Evolutionary conservation across 345 rosid genomes (phyloP), one percentile per base, ranked within the genome.

Genomic region (Balakata baccata): DNA sequence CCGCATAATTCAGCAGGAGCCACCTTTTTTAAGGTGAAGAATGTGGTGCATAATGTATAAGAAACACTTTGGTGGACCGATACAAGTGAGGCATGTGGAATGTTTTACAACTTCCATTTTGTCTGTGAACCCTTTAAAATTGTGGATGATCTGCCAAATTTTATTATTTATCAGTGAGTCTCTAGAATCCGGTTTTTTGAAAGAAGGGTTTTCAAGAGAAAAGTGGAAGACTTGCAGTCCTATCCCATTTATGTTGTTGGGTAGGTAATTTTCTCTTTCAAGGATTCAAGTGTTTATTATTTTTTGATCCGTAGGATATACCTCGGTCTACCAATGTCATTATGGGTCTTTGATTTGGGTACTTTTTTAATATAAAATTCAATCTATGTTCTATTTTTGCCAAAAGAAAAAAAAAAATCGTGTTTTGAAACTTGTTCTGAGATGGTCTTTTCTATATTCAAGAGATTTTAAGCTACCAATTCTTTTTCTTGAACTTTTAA

Each of bases 141-240:
- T 66, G 62, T 39, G 22, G 56, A 14, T 52, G 52, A 75, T 74
- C 72, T 45, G 20, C 75, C 69, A 20, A 41, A 64, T 68, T 71
- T 74, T 74, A 63, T 73, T 51, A 67, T 66, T 70, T 13, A 49
- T 58, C 70, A 49, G 76, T 11, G 53, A 25, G 80, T 63, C 80
- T 74, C 69, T 62, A 72, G 82, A 78, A 78, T 70, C 75, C 77
- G 18, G 71, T 14, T 78, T 38, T 69, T 78, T 61, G 7, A 37
- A 38, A 63, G 20, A 68, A 38, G 71, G 69, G 69, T 38, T 66
- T 76, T 63, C 23, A 37, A 22, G 29, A 56, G 41, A 39, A 56
- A 38, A 11, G 17, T 37, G 54, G 22, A 34, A 41, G 65, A 71
- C 73, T 38, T 64, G 17, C 16, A 29, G 23, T 63, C 41, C 8